phyloP scores from a whole-genome alignment of 345 rosid genomes.

The Populus deltoides region DNA sequence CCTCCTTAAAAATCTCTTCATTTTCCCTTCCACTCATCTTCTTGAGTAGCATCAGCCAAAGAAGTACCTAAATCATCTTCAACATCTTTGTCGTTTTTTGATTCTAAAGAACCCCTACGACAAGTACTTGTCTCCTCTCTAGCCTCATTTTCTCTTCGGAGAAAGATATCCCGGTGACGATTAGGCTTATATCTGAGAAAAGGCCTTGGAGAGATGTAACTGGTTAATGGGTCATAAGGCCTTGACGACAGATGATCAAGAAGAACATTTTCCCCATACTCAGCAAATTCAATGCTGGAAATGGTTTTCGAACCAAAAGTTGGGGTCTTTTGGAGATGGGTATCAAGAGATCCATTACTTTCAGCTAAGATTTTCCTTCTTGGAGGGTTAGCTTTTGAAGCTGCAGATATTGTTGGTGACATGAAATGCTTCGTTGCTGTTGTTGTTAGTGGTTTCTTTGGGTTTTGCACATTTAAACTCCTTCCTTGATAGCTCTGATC shows the following conservation, averaged over 20 bases:
- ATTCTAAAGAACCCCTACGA: neutral
- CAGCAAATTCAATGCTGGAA: neutral
- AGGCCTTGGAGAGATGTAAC: slow-evolving; percentile 43
- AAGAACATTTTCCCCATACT: neutral
- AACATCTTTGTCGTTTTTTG: slow-evolving; percentile 1
- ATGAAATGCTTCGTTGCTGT: slow-evolving; percentile 22
- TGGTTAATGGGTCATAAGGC: slow-evolving; percentile 31
- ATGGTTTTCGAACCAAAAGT: neutral
- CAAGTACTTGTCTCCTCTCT: slow-evolving; percentile 9
- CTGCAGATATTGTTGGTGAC: slow-evolving; percentile 33
- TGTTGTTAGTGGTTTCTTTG: slow-evolving; percentile 11
- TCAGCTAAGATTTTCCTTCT: slow-evolving; percentile 39
- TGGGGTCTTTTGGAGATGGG: slow-evolving; percentile 12
- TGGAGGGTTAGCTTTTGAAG: slow-evolving; percentile 31
- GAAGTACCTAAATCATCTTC: slow-evolving; percentile 13
- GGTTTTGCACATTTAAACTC: slow-evolving; percentile 4
- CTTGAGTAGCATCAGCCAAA: slow-evolving; percentile 6
- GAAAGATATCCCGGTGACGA: slow-evolving; percentile 29
- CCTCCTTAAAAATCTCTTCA: slow-evolving; percentile 27
- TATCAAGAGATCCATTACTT: slow-evolving; percentile 29
- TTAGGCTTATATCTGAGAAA: slow-evolving; percentile 41
- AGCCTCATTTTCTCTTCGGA: slow-evolving; percentile 19
- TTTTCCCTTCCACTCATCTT: neutral
- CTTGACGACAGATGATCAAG: slow-evolving; percentile 7
- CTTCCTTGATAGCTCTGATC: slow-evolving; percentile 7